Evolutionary conservation across 2,329 filamentous ascomycete genomes (phyloP).

Genomic region (Alternaria sp.): DNA sequence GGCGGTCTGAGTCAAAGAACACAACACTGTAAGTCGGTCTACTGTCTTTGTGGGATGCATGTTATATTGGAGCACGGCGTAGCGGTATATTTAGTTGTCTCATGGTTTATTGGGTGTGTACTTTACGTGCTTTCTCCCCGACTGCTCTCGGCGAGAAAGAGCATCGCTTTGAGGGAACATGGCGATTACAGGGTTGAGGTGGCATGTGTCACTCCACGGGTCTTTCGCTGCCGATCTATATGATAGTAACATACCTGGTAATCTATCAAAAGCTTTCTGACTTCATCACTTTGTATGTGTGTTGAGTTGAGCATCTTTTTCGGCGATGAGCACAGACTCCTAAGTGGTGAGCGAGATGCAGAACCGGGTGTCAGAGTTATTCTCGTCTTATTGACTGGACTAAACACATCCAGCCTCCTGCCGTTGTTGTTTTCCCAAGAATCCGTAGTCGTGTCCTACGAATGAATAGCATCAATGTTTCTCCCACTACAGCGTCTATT

Average conservation of each 20-base stretch:
- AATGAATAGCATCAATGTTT: neutral
- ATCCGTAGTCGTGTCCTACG: neutral
- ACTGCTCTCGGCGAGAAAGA: slow-evolving; percentile 1
- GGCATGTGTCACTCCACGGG: neutral
- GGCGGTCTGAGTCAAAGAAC: neutral
- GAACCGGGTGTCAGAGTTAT: neutral
- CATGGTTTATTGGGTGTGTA: slow-evolving; percentile 6
- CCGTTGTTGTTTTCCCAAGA: neutral
- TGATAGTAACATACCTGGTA: slow-evolving; percentile 12
- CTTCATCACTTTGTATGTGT: neutral
- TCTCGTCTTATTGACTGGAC: neutral
- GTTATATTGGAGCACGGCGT: slow-evolving; percentile 16
- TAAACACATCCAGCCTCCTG: neutral
- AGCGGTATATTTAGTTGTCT: slow-evolving; percentile 4
- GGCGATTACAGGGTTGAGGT: neutral
- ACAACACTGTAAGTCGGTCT: neutral
- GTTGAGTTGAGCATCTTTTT: neutral
- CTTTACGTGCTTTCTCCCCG: neutral
- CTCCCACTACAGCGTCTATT: neutral
- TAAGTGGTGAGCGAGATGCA: neutral
- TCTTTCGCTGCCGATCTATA: slow-evolving; percentile 3
- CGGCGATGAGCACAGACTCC: neutral
- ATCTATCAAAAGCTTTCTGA: slow-evolving; percentile 13
- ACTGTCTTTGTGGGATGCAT: slow-evolving; percentile 10
- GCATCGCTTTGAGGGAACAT: neutral